Evolutionary conservation across 2,329 filamentous ascomycete genomes (phyloP).

Genomic region (Aspergillus texensis): DNA sequence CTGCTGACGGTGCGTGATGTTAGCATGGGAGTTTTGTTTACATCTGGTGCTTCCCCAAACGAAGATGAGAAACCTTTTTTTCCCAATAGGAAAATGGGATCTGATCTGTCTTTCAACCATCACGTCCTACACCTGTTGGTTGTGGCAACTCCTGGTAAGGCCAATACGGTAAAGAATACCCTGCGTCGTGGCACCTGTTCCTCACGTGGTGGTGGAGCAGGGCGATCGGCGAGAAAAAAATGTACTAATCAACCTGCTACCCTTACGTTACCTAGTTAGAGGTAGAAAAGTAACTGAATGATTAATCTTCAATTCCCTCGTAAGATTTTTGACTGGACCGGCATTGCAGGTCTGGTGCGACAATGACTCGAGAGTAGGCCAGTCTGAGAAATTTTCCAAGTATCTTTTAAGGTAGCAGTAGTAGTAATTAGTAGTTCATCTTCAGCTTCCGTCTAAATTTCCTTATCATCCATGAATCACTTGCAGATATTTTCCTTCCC

Average conservation of each 20-base stretch:
- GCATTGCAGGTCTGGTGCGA: neutral
- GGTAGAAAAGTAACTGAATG: neutral
- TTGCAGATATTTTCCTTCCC: neutral
- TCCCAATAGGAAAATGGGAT: neutral
- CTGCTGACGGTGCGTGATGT: neutral
- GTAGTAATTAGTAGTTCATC: neutral
- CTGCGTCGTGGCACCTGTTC: neutral
- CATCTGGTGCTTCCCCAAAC: neutral
- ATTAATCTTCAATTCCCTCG: neutral
- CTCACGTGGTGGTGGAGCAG: conserved; percentile 5
- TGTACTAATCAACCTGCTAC: neutral
- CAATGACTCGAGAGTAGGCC: neutral
- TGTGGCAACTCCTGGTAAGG: neutral
- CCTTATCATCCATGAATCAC: neutral
- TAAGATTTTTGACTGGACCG: neutral
- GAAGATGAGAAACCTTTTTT: neutral
- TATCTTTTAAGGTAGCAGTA: neutral
- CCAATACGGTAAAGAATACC: neutral
- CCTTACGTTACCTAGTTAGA: neutral
- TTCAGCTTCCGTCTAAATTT: neutral
- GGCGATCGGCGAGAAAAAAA: neutral
- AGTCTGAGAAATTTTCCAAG: neutral
- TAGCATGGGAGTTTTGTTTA: neutral
- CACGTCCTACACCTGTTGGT: neutral
- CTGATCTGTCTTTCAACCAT: neutral